A percentile compares a stretch with the other conserved stretches of the same genome.
Evolutionary conservation across 305 asterid species (phyloP).

Genomic region (Rubia tinctorum): DNA sequence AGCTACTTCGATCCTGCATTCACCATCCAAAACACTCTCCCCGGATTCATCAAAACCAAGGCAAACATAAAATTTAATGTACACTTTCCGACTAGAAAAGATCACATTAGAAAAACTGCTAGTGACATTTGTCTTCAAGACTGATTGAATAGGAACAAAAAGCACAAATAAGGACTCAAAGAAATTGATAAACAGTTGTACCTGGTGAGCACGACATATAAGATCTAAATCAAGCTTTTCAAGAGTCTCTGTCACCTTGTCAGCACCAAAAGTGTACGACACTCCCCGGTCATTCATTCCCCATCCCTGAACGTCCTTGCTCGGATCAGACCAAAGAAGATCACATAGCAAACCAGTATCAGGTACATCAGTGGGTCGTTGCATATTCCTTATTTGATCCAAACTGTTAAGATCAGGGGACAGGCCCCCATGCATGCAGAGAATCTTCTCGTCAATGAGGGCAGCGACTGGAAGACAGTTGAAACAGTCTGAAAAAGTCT

Average conservation of each 20-base stretch:
- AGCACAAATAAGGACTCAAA: neutral
- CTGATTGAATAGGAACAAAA: slow-evolving; percentile 2
- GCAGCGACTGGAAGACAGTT: no score
- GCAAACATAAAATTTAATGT: neutral
- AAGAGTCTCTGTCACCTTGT: slow-evolving; percentile 37
- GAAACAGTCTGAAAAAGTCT: no score
- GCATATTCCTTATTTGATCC: no score
- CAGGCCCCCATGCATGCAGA: no score
- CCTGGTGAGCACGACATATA: slow-evolving; percentile 45
- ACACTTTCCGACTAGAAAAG: neutral
- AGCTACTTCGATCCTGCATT: neutral
- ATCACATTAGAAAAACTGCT: no score
- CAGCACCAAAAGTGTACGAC: slow-evolving; percentile 41
- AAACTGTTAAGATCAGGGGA: no score
- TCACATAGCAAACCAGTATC: no score
- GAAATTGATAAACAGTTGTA: slow-evolving; percentile 8
- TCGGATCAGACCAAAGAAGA: no score
- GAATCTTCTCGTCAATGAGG: no score
- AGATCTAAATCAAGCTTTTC: slow-evolving; percentile 37
- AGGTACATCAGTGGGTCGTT: no score
- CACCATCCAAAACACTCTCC: neutral
- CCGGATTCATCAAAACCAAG: neutral
- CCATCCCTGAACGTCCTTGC: no score
- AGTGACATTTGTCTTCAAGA: neutral
- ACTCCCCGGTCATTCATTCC: slow-evolving; percentile 36